Base-by-base conservation (phyloP, 2,329 filamentous ascomycete species). In the Phoma sp. region DNA sequence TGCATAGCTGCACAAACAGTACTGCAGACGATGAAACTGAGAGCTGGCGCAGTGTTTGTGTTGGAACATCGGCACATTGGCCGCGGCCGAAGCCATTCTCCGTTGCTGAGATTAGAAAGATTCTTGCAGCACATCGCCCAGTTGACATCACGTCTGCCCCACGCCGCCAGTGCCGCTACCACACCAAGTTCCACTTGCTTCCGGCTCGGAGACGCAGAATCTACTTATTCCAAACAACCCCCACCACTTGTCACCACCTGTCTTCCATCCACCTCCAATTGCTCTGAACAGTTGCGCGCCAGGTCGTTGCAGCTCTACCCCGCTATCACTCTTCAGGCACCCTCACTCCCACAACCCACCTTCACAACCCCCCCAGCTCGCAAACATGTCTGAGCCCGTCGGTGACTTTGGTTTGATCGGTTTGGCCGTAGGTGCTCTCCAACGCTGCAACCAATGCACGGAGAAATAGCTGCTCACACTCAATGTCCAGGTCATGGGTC, bases 391-490 rank as follows among this genome's bases (percentile, higher is more conserved):
- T 71, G 71, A 76, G 76, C 55, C 73, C 48, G 73, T 75, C 60
- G 80, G 80, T 73, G 80, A 82, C 74, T 81, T 57, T 35, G 54
- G 80, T 74, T 78, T 82, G 72, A 82, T 82, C 70, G 80, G 80
- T 73, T 74, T 82, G 65, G 80, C 79, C 65, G 74, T 76, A 67
- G 62, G 74, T 73, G 40, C 43, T 22, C 53, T 45, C 48, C 43
- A 35, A 35, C 31, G 15, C 40, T 37, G 29, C 21, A 10, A 24
- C 38, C 27, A 36, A 21, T 19, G 21, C 24, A 47, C 10, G n/a
- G 37, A 43, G 32, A 19, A 52, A 13, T 29, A 38, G 43, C 35
- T 56, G 51, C 69, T 74, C 43, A 72, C 61, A 35, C 8, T 47
- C 35, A 12, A 48, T 61, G 41, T 54, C 38, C 43, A 75, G 71